Percentiles rank a stretch among this genome's conserved stretches.
phyloP scores from a whole-genome alignment of 164 flowering plant genomes.

The Vitis labrusca region DNA sequence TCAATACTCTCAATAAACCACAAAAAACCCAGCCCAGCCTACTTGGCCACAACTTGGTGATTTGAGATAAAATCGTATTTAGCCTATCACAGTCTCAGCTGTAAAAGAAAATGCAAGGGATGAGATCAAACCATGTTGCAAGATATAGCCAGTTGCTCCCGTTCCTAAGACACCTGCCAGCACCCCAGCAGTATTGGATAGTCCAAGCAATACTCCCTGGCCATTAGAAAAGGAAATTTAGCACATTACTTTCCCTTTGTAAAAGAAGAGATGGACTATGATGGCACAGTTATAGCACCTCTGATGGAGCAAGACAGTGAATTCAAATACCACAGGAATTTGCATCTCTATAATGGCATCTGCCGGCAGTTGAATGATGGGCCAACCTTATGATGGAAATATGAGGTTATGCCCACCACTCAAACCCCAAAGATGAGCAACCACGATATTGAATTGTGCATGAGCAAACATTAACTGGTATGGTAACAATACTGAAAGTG shows the following conservation, averaged over 20 bases:
- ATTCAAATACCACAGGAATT: background rate
- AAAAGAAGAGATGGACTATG: background rate
- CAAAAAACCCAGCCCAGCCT: background rate
- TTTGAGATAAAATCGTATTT: background rate
- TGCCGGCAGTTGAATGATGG: background rate
- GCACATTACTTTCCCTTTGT: background rate
- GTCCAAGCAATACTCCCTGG: constrained; percentile 92
- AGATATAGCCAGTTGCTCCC: constrained; percentile 90
- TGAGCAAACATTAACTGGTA: background rate
- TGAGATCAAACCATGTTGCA: constrained; percentile 78
- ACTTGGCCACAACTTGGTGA: no score
- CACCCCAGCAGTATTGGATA: constrained; percentile 96
- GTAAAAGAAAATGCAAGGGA: constrained; percentile 2
- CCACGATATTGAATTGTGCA: background rate
- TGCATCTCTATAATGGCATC: background rate
- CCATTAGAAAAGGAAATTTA: background rate
- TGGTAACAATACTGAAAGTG: background rate
- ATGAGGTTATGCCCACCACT: background rate
- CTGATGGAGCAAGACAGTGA: background rate
- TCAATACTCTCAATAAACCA: no score
- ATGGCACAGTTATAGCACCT: background rate
- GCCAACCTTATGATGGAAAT: background rate
- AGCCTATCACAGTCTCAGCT: no score
- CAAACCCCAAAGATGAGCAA: background rate
- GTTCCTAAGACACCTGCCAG: constrained; percentile 96